Base-by-base conservation (phyloP, 352 stramenopile genomes). In the Plasmopara muralis region DNA sequence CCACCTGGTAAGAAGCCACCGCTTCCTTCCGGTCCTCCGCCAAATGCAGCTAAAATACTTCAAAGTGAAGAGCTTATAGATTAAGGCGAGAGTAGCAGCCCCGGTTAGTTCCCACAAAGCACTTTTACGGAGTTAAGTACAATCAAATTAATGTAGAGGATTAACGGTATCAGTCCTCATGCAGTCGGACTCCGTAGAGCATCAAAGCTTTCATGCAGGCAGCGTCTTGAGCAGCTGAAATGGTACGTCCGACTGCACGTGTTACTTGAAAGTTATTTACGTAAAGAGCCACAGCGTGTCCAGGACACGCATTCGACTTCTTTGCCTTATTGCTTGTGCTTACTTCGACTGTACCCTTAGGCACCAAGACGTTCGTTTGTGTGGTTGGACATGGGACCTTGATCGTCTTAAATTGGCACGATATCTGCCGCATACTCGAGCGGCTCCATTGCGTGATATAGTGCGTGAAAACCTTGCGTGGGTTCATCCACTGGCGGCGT, bases 401-500 rank as follows among this genome's bases (percentile, higher is more conserved):
- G 30, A 87, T 66, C 15, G 42, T 72, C 41, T 73, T 75, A 50
- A 92, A 89, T 47, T 67, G 64, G 47, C 68, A 86, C 14, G 60
- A 31, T 38, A 86, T 74, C 18, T 44, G 67, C 9, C 53, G 46
- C 6, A 40, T 44, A 9, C 57, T 64, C 1, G 57, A 62, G 15
- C 57, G 55, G 29, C 66, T 67, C 81, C 81, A 92, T 5, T 83
- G 65, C 15, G 39, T 51, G 5, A 92, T 47, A 50, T 91, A 83
- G 34, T 89, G 72, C 5, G 47, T 47, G 2, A 94, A 74, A 16
- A 84, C 66, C 49, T 90, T 88, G 30, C 72, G 75, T 6, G 81
- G 72, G 29, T 82, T 87, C 75, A 93, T 87, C 81, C 81, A 92
- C 55, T 92, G 72, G n/a, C 83, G 81, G 12, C 78, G 68, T 10